Base-by-base conservation (phyloP, 2,329 filamentous ascomycete genomes). In the Elsinoe fawcettii region DNA sequence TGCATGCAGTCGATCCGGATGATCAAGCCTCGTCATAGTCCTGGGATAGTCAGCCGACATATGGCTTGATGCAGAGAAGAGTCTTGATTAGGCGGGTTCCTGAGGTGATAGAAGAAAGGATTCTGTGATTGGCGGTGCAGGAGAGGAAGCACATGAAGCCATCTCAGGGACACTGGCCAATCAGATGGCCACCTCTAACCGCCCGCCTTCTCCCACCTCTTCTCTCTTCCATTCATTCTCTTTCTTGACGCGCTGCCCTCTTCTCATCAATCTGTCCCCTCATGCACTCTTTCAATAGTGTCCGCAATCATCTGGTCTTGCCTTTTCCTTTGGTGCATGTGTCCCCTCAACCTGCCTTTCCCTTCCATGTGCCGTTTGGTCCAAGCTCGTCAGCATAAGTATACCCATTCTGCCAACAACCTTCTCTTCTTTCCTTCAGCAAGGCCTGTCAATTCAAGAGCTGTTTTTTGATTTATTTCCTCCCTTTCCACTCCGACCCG, bases 391-490 rank as follows among this genome's bases (percentile, higher is more conserved):
- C 23, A 39, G 53, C 59, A 62, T 61, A 58, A 60, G 59, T 60
- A 61, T 59, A 60, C 30, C 47, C 25, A 18, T 55, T 23, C 59
- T 58, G 62, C 58, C 54, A 54, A 12, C 30, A 54, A 14, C 66
- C 65, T 64, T 60, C 66, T 69, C 69, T 66, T 69, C 67, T 74
- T 59, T 51, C 55, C 72, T 74, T 71, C 73, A 77, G 75, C 75
- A 76, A 77, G 75, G 54, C 72, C 66, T 75, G 73, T 76, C 70
- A 75, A 75, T 65, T 70, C 65, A 64, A 74, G 75, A 77, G 73
- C 73, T 76, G 74, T 71, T 69, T 72, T 66, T 74, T 74, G 68
- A 72, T 70, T 65, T 63, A 65, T 65, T 61, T 66, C 69, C 69
- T 69, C 68, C 67, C 70, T 67, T 66, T 66, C 34, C 16, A 47